A percentile compares a stretch with the other conserved stretches of the same genome.
phyloP scores from a whole-genome alignment of 2,329 filamentous ascomycete genomes.

The Apiospora rasikravindrae region DNA sequence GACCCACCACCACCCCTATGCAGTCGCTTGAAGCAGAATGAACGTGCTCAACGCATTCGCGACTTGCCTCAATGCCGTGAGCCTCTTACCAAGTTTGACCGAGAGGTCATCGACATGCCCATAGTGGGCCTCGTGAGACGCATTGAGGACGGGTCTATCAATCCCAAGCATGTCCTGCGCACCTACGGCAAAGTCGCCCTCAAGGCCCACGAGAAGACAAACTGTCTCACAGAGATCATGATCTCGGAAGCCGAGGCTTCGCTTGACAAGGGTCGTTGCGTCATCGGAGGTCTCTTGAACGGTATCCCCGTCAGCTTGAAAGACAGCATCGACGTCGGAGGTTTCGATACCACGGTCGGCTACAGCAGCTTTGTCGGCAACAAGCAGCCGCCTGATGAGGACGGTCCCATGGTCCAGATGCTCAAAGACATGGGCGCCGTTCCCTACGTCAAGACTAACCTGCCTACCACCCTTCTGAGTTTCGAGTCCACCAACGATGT shows the following conservation, averaged over 20 bases:
- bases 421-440: conserved; percentile 88
- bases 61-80: conserved; percentile 70
- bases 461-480: conserved; percentile 84
- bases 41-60: conserved; percentile 73
- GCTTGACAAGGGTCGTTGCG: conserved; percentile 62
- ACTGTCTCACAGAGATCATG: conserved; percentile 88
- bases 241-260: conserved; percentile 79
- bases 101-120: conserved; percentile 70
- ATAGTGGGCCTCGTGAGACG: conserved; percentile 80
- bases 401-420: conserved; percentile 76
- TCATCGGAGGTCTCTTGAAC: conserved; percentile 81
- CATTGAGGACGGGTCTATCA: conserved; percentile 68
- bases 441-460: conserved; percentile 90
- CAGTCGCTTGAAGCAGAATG: conserved; percentile 80
- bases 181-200: conserved; percentile 88
- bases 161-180: conserved; percentile 75
- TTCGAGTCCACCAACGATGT: conserved; percentile 81
- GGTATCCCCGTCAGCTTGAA: conserved; percentile 89
- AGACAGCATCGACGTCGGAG: conserved; percentile 78
- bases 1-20: conserved; percentile 33
- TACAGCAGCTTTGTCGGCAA: conserved; percentile 77
- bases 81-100: conserved; percentile 68
- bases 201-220: conserved; percentile 83
- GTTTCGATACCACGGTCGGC: conserved; percentile 82
- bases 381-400: conserved; percentile 55